These are phyloP conservation scores for Cyclotella choctawhatcheeana DNA, from an alignment of 108 stramenopile genomes.

Conservation along the genomic window DNA sequence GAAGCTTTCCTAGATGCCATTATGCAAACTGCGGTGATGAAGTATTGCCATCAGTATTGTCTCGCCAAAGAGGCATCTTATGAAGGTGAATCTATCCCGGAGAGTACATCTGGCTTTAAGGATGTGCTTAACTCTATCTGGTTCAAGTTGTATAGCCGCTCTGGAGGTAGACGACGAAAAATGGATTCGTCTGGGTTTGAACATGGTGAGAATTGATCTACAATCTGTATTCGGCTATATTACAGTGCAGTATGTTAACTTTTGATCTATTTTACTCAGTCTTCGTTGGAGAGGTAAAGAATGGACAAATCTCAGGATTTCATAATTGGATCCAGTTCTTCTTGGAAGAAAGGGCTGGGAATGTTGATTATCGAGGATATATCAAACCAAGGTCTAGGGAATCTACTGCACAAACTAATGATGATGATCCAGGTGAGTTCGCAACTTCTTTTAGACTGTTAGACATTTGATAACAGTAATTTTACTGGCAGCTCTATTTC, in stretches of 20 bases:
- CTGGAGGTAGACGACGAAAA: slow-evolving; percentile 30
- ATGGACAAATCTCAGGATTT: slow-evolving; percentile 77
- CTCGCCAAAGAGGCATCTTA: slow-evolving; percentile 52
- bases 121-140: slow-evolving; percentile 78
- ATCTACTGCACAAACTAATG: slow-evolving; percentile 63
- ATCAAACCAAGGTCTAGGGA: slow-evolving; percentile 71
- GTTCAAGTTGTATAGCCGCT: slow-evolving; percentile 88
- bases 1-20: slow-evolving; percentile 66
- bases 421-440: slow-evolving; percentile 73
- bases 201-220: no score
- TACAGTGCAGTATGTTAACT: no score
- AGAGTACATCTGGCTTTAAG: slow-evolving; percentile 57
- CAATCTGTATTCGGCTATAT: no score
- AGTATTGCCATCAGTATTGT: slow-evolving; percentile 87
- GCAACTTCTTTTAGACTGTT: no score
- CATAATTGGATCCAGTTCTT: slow-evolving; percentile 96
- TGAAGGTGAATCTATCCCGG: slow-evolving; percentile 57
- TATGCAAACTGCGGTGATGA: slow-evolving; percentile 90
- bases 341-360: slow-evolving; percentile 81
- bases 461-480: no score
- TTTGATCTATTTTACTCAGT: no score
- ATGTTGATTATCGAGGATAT: slow-evolving; percentile 87
- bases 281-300: slow-evolving; percentile 91
- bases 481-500: no score
- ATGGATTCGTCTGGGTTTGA: slow-evolving; percentile 91